Evolutionary conservation across 164 flowering plant genomes (phyloP).

Genomic region (Vitis cinerea): DNA sequence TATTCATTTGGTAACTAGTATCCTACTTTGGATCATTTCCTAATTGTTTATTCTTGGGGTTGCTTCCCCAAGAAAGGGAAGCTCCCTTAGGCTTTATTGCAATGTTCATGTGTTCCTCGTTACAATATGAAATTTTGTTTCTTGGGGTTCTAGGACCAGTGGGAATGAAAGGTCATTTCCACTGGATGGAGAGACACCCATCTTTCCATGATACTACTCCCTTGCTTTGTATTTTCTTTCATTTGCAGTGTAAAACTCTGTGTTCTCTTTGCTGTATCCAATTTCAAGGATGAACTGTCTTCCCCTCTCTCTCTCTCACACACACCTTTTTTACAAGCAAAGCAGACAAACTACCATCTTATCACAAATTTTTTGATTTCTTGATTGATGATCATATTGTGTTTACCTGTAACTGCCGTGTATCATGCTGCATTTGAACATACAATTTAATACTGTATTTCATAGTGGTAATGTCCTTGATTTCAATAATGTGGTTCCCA

Average conservation of each 20-base stretch:
- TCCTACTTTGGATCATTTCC: constrained; percentile 5
- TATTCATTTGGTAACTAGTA: not conserved
- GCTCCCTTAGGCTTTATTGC: constrained; percentile 1
- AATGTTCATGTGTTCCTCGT: not conserved
- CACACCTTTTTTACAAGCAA: too few relatives aligned
- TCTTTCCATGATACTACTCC: not conserved
- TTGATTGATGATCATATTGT: too few relatives aligned
- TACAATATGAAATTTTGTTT: not conserved
- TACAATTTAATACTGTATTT: too few relatives aligned
- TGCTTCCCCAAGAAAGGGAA: constrained; percentile 11
- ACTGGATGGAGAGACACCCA: not conserved
- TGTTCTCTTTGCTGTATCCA: not conserved
- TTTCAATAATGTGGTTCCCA: too few relatives aligned
- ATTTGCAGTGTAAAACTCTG: constrained; percentile 2
- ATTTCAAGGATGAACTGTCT: not conserved
- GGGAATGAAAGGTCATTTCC: constrained; percentile 13
- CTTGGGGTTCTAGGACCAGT: constrained; percentile 2
- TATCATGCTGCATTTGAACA: too few relatives aligned
- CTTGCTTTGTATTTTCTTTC: constrained; percentile 5
- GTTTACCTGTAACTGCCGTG: too few relatives aligned
- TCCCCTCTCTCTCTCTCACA: not conserved
- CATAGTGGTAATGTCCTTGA: too few relatives aligned
- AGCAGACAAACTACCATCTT: too few relatives aligned
- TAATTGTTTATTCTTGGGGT: constrained; percentile 26
- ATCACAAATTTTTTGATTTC: too few relatives aligned